Evolutionary conservation across 177 flowering plant species (phyloP).

Genomic region (Vitis hybrid): DNA sequence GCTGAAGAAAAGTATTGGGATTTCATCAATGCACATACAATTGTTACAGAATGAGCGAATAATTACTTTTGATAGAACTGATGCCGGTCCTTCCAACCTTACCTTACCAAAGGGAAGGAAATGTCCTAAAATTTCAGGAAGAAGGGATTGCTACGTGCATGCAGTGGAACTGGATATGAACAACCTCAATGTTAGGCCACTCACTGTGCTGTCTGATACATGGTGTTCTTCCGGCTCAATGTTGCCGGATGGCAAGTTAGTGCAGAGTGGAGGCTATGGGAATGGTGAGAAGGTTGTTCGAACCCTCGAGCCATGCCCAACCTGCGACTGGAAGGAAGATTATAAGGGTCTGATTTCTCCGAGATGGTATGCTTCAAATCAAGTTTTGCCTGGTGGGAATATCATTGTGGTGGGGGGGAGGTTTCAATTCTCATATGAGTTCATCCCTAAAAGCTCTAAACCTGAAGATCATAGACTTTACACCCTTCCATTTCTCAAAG

Average conservation of each 20-base stretch:
- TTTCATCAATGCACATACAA: conserved; percentile 60
- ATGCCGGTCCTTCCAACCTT: conserved; percentile 42
- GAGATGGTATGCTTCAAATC: conserved; percentile 60
- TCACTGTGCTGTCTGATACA: conserved; percentile 36
- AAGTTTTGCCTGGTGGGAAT: conserved; percentile 39
- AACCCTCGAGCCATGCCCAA: conserved; percentile 29
- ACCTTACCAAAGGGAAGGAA: conserved; percentile 24
- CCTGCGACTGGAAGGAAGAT: conserved; percentile 51
- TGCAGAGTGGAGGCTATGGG: conserved; percentile 47
- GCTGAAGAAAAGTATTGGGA: conserved; percentile 35
- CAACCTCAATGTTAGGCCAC: conserved; percentile 33
- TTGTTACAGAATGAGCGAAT: conserved; percentile 34
- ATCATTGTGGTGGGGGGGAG: conserved; percentile 46
- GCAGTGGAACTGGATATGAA: conserved; percentile 38
- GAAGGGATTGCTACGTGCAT: conserved; percentile 46
- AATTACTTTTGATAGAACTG: conserved; percentile 40
- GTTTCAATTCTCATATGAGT: conserved; percentile 39
- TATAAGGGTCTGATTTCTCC: conserved; percentile 18
- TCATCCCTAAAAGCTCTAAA: conserved; percentile 38
- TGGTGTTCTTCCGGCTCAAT: conserved; percentile 71
- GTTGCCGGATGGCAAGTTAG: conserved; percentile 33
- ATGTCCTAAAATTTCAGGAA: neutral
- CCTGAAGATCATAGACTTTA: neutral
- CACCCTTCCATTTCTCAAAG: conserved; percentile 37
- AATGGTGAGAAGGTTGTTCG: conserved; percentile 40